Evolutionary conservation across 2,329 filamentous ascomycete species (phyloP), one percentile per base, ranked within the genome.

Genomic region (Aspergillus ibericus): DNA sequence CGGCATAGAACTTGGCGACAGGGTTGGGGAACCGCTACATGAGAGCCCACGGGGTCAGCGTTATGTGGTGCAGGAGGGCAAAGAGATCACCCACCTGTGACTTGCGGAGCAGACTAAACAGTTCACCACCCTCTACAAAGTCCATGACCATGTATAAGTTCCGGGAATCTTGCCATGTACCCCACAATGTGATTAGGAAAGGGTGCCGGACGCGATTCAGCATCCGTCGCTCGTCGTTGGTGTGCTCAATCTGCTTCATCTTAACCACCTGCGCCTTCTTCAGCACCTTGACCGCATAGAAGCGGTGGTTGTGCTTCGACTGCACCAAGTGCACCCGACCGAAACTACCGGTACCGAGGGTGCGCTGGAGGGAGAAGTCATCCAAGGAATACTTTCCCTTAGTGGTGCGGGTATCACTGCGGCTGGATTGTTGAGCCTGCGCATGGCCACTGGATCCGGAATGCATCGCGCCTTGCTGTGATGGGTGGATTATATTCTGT

Each of bases 131-230:
- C 78, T 99, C 95, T 55, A 99, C 93, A 80, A 99, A 99, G 77
- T 99, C 95, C 95, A 99, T 99, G 70, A 99, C 95, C 95, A 99
- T 99, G 84, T 99, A 99, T 35, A 99, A 81, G 74, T 97, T 98
- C 79, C 88, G 92, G 52, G 88, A 85, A 72, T 99, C 95, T 75
- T 98, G 93, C 77, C 98, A 99, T 9, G 95, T 99, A 59, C 95
- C 95, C 95, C 95, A 99, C 40, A 99, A 82, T 1, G 95, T 99
- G 73, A 99, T 95, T 63, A 99, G 82, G 79, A 99, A 99, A 12
- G 95, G 93, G 78, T 99, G 93, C 77, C 97, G 96, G 75, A 98
- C 95, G 75, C 96, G 90, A 74, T 92, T 91, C 70, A 99, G 81
- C 95, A 99, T 99, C 69, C 86, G 87, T 66, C 95, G 85, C 81